Evolutionary conservation across 352 stramenopile species (phyloP), one percentile per base, ranked within the genome.

Genomic region (Elongisporangium prolatum): DNA sequence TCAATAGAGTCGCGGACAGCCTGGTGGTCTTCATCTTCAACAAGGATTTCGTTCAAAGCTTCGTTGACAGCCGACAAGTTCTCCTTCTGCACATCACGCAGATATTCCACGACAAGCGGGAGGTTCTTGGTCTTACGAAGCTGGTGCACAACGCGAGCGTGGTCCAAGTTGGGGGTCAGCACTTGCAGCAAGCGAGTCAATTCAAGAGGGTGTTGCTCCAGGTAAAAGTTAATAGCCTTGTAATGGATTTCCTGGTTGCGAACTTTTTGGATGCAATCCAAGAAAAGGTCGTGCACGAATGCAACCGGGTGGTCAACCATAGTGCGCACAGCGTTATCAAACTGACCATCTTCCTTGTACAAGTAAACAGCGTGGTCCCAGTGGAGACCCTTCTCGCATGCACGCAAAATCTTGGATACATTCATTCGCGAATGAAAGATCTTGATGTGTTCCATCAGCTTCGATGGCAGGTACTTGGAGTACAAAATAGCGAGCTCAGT

Each of bases 391-490:
- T 98, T 97, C 82, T 99, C 97, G 72, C 97, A 99, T 7, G 97
- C 96, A 67, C 96, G 91, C 56, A 98, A 65, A 34, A 97, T 82
- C 85, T 99, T 99, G 57, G 95, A 98, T 50, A 99, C 89, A 78
- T 99, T 99, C 83, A 99, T 98, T 60, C 98, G 97, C 60, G 80
- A 98, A 83, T 98, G 98, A 86, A 99, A 99, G 52, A 99, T 98
- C 82, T 99, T 99, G 77, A 99, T 95, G 77, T 99, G 97, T 68
- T 99, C 97, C 97, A 99, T 99, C 20, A 99, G 81, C 84, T 99
- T 99, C 20, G 97, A 89, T 22, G 97, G 96, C 54, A 97, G 75
- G 84, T 99, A 98, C 82, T 99, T 99, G 20, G 97, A 98, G 88
- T 99, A 99, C 52, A 99, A 73, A 50, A 99, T 97, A 47, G 93